Base-by-base conservation (phyloP, 2,329 filamentous ascomycete genomes). In the Mycogone perniciosa region DNA sequence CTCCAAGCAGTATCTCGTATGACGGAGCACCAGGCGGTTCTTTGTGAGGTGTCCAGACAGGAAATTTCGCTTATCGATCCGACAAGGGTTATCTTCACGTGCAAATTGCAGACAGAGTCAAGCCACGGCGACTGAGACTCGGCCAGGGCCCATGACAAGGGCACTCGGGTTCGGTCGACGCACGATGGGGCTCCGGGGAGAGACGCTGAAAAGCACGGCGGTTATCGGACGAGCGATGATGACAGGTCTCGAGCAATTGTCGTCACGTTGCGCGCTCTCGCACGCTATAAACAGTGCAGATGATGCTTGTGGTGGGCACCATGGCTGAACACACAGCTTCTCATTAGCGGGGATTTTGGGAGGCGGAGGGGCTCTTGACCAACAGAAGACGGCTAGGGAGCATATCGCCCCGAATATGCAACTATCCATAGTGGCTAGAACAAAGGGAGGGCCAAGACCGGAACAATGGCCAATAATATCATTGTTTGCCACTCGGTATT, bases 31-130 rank as follows among this genome's bases (percentile, higher is more conserved):
- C 2, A 13, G 40, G 40, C 20, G 11, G 20, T 13, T 27, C 29
- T 27, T 31, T 43, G 43, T 20, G 43, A 45, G 43, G 43, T 45
- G 43, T 45, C 33, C 33, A 37, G 31, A 45, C 43, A 34, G 31
- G 43, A 45, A 45, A 45, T 45, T 45, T 45, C 35, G 31, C 43
- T 45, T 45, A 45, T 45, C 43, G 26, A 29, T 34, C 43, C 13
- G 33, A 27, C 30, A 37, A 13, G 31, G 20, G n/a, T 34, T 44
- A 37, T 45, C 31, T 45, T 34, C 43, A 45, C 43, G 31, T 37
- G 43, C 10, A 35, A 27, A 33, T 30, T 11, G 8, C 11, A n/a
- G 11, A 42, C 30, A 20, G 20, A 20, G 20, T 10, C 40, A 42
- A 41, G 40, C 40, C 40, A 42, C 40, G 7, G 40, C 27, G 11